Conservation (phyloP, 768 basidiomycete genomes). For the Tulasnella sp. region DNA sequence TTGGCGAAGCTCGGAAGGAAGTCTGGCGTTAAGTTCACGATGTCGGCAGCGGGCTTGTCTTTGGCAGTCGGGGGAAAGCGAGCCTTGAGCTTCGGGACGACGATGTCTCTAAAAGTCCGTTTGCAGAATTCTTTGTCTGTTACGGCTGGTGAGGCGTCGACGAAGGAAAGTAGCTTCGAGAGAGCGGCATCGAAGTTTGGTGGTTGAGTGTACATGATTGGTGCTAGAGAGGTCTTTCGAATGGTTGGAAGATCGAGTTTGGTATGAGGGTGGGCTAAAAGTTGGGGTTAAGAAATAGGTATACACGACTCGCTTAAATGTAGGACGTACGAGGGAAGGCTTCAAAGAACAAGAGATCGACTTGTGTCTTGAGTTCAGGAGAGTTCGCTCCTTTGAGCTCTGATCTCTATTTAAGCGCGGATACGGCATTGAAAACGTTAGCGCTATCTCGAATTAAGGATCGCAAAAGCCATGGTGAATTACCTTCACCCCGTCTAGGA, state of each 20-base stretch:
- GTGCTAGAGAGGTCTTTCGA: slow-evolving; percentile 51
- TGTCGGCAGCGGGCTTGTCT: not conserved
- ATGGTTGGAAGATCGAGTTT: slow-evolving; percentile 47
- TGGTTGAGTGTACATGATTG: slow-evolving; percentile 64
- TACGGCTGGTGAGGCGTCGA: slow-evolving; percentile 35
- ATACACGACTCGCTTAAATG: not conserved
- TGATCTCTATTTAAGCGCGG: slow-evolving; percentile 33
- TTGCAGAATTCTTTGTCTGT: slow-evolving; percentile 29
- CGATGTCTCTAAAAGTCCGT: slow-evolving; percentile 33
- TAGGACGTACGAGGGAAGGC: slow-evolving; percentile 66
- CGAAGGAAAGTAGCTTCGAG: slow-evolving; percentile 48
- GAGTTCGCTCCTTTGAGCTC: slow-evolving; percentile 65
- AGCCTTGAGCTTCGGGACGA: slow-evolving; percentile 55
- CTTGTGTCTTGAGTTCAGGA: slow-evolving; percentile 56
- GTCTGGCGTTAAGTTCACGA: slow-evolving; percentile 23
- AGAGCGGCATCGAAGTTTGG: slow-evolving; percentile 56
- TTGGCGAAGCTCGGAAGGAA: slow-evolving; percentile 31
- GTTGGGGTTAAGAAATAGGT: not conserved
- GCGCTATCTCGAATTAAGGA: not conserved
- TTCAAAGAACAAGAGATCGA: slow-evolving; percentile 61
- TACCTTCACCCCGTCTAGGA: slow-evolving; percentile 64
- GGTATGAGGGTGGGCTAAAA: slow-evolving; percentile 63
- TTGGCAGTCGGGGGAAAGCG: slow-evolving; percentile 32
- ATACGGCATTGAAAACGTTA: not conserved
- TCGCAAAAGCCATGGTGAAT: not conserved